These are phyloP conservation scores for Exophiala bonariae DNA, from an alignment of 2,329 filamentous ascomycete genomes.

Conservation along the genomic window DNA sequence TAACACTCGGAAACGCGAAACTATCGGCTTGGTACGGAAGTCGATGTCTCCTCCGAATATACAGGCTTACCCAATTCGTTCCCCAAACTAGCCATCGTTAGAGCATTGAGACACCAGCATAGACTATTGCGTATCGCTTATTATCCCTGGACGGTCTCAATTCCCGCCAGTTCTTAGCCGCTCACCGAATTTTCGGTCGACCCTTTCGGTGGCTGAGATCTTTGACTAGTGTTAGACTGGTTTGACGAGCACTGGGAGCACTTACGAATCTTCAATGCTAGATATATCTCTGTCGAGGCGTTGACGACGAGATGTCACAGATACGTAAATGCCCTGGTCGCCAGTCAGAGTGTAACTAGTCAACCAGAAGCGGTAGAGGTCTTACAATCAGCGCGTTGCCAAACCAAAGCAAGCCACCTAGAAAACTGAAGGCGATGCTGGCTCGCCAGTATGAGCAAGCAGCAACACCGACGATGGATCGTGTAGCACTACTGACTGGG, in stretches of 20 bases:
- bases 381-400: neutral
- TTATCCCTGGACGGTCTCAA: too few species aligned
- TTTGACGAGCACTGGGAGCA: neutral
- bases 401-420: constrained; percentile 4
- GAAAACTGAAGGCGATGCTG: constrained; percentile 6
- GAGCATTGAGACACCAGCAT: too few species aligned
- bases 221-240: neutral
- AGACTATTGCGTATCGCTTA: too few species aligned
- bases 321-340: constrained; percentile 3
- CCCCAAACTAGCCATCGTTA: too few species aligned
- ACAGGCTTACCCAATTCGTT: too few species aligned
- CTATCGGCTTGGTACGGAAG: too few species aligned
- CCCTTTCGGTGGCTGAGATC: neutral
- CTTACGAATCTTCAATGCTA: neutral
- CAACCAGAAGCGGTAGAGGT: neutral
- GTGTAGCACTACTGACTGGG: neutral
- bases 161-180: too few species aligned
- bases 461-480: neutral
- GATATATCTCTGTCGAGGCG: neutral
- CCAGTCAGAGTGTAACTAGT: neutral
- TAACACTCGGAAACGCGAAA: too few species aligned
- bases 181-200: neutral
- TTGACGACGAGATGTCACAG: neutral
- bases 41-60: too few species aligned
- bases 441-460: constrained; percentile 5